Base-by-base conservation (phyloP, 1,139 yeast genomes). In the Saccharomycopsis crataegensis region DNA sequence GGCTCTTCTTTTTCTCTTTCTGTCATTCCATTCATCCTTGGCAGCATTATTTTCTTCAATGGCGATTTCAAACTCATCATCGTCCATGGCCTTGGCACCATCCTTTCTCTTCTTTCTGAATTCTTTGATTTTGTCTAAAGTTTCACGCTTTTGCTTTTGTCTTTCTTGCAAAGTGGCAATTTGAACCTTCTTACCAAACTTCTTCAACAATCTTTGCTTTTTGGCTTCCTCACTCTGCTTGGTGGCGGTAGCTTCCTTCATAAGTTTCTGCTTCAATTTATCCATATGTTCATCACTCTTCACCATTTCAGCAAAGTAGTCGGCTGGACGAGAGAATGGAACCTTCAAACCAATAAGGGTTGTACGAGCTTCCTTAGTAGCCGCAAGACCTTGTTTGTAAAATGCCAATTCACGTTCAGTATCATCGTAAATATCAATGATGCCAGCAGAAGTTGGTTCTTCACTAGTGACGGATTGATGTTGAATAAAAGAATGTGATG, bases 201-300 rank as follows among this genome's bases (percentile, higher is more conserved):
- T 93, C 83, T 91, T 93, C 69, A 93, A 80, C 61, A 86, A 86
- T 71, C 99, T 84, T 74, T 93, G 98, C 70, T 86, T 86, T 74
- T 87, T 86, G 41, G 98, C 96, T 55, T 90, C 98, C 69, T 88
- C 94, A 50, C 90, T 78, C 1, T 96, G 97, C 71, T 87, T 87
- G 79, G 86, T 88, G 65, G 86, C 85, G 41, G 94, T 86, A 52
- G 96, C 97, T 66, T 89, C 96, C 59, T 81, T 79, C 48, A 90
- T 76, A 63, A 93, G 77, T 70, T 88, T 89, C 66, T 76, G 75
- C 76, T 89, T 90, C 64, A 93, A 78, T 70, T 82, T 88, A 66
- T 90, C 97, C 99, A 93, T 93, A 70, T 93, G 99, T 68, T 90
- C 97, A 69, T 93, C 99, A 58, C 91, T 85, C 74, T 93, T 93